A percentile compares a stretch with the other conserved stretches of the same genome.
Conservation (phyloP, 345 rosid genomes). For the Punica granatum region DNA sequence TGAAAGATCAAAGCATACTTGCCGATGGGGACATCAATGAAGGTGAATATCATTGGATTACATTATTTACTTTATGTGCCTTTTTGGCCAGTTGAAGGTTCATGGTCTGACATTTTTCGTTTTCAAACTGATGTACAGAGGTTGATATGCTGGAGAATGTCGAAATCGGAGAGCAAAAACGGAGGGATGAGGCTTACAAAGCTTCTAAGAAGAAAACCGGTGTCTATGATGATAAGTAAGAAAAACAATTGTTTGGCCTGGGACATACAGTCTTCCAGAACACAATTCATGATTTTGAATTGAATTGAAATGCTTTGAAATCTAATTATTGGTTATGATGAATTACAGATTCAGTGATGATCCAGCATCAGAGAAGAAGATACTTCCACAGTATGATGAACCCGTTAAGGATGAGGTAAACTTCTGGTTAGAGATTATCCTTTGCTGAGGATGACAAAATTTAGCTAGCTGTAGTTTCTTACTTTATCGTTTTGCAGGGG, state of each 20-base stretch:
- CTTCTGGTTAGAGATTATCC: background rate
- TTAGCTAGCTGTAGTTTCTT: background rate
- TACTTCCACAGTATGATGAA: conserved; percentile 95
- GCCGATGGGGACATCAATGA: conserved; percentile 74
- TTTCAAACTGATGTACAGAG: conserved; percentile 49
- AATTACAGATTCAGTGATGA: conserved; percentile 76
- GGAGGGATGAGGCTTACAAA: conserved; percentile 77
- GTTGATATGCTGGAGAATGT: conserved; percentile 95
- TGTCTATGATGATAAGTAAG: conserved; percentile 75
- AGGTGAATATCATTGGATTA: conserved; percentile 38
- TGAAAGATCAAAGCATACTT: conserved; percentile 86
- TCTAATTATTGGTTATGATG: conserved; percentile 5
- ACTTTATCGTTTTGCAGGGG: conserved; percentile 41
- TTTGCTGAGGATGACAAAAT: background rate
- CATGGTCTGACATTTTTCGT: conserved; percentile 18
- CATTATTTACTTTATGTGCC: background rate
- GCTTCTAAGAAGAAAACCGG: conserved; percentile 89
- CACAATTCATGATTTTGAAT: background rate
- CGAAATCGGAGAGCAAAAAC: conserved; percentile 97
- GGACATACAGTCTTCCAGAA: background rate
- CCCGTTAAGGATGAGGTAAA: conserved; percentile 63
- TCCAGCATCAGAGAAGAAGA: conserved; percentile 60
- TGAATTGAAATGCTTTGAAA: background rate
- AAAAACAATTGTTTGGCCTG: conserved; percentile 1
- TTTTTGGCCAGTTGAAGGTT: conserved; percentile 9